Evolutionary conservation across 345 rosid species (phyloP).

Genomic region (Salix caprea): DNA sequence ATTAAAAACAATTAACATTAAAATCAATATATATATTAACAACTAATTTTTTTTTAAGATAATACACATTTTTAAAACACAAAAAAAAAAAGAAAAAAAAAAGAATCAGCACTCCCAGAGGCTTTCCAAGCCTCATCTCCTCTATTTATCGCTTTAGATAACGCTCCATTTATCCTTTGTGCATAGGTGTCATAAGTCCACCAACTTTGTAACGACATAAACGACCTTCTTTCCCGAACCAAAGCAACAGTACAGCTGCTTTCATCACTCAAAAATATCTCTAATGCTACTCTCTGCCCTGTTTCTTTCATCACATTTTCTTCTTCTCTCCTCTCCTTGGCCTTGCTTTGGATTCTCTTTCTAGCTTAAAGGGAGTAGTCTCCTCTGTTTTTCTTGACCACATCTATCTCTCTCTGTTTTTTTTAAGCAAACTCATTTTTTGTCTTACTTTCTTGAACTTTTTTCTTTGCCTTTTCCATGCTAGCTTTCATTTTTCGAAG

Average conservation of each 20-base stretch:
- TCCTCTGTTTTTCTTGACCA: not conserved
- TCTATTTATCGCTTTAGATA: slow-evolving; percentile 6
- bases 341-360: not conserved
- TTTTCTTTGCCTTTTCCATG: not conserved
- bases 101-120: no score
- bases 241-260: not conserved
- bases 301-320: not conserved
- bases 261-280: not conserved
- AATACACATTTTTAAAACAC: no score
- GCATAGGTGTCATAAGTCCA: not conserved
- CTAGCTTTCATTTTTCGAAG: not conserved
- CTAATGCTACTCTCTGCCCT: not conserved
- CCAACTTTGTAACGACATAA: slow-evolving; percentile 16
- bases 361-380: not conserved
- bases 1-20: no score
- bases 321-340: not conserved
- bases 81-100: no score
- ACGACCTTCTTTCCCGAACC: slow-evolving; percentile 13
- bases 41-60: no score
- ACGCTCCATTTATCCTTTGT: slow-evolving; percentile 1
- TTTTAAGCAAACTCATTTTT: not conserved
- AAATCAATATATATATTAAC: no score
- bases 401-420: not conserved
- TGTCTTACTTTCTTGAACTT: not conserved
- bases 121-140: not conserved